phyloP scores from a whole-genome alignment of 805 yeast species.

The Isabelozyma pseudorhagii region DNA sequence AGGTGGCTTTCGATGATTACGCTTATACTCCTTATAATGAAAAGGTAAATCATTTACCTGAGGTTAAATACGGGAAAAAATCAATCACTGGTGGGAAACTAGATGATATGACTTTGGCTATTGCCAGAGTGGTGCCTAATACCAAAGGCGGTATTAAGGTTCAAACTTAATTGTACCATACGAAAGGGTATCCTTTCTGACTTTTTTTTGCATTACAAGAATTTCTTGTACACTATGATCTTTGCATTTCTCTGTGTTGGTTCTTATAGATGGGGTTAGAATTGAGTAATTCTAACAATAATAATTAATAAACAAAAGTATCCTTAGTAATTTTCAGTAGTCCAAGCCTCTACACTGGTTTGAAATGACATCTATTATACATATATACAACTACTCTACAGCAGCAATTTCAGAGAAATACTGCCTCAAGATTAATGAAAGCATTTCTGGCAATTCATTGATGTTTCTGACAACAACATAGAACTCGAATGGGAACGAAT shows the following conservation, averaged over 20 bases:
- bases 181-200: background rate
- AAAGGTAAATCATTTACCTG: conserved; percentile 43
- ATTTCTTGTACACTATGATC: background rate
- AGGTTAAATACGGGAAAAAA: conserved; percentile 22
- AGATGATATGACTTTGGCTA: conserved; percentile 52
- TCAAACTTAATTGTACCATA: background rate
- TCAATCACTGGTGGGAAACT: conserved; percentile 49
- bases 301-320: background rate
- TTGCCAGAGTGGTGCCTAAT: conserved; percentile 38
- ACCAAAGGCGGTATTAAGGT: background rate
- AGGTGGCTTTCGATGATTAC: conserved; percentile 50
- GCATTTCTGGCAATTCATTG: conserved; percentile 85
- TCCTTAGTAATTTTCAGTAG: no score
- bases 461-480: conserved; percentile 92
- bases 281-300: background rate
- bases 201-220: background rate
- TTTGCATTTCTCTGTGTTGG: background rate
- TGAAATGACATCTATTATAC: background rate
- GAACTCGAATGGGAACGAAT: conserved; percentile 94
- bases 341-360: background rate
- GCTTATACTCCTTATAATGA: conserved; percentile 54
- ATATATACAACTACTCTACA: background rate
- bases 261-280: background rate
- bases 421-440: conserved; percentile 85
- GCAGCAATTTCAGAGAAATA: conserved; percentile 68